Percentiles rank a stretch among this genome's conserved stretches.
Conservation (phyloP, 2,329 filamentous ascomycete species). For the Didymella glomerata region DNA sequence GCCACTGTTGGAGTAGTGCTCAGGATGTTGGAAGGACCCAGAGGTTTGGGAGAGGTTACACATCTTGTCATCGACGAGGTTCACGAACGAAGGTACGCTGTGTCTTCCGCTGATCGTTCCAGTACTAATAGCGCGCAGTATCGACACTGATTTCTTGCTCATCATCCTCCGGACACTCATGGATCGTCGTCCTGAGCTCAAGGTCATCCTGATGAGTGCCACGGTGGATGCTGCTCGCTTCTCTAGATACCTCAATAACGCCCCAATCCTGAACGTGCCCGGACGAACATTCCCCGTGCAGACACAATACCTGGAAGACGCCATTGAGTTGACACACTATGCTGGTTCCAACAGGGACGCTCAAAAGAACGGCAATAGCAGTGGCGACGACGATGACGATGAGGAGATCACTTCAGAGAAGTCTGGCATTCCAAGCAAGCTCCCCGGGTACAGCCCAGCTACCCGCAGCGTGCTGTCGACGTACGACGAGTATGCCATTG, state of each 20-base stretch:
- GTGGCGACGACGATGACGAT: slow-evolving; percentile 57
- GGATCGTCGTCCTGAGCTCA: slow-evolving; percentile 78
- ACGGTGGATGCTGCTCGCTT: slow-evolving; percentile 94
- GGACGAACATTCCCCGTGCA: slow-evolving; percentile 93
- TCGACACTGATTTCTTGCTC: slow-evolving; percentile 94
- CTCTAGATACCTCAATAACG: slow-evolving; percentile 84
- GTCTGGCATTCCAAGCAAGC: slow-evolving; percentile 68
- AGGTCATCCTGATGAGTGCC: slow-evolving; percentile 96
- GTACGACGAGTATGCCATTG: slow-evolving; percentile 90
- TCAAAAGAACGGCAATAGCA: slow-evolving; percentile 63
- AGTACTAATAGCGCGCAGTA: slow-evolving; percentile 58
- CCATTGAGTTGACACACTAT: slow-evolving; percentile 85
- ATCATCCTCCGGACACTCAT: slow-evolving; percentile 89
- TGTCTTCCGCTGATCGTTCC: neutral
- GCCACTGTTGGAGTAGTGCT: slow-evolving; percentile 94
- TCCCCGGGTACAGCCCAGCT: slow-evolving; percentile 76
- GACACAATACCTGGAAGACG: slow-evolving; percentile 89
- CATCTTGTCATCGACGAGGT: slow-evolving; percentile 98
- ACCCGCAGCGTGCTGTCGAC: slow-evolving; percentile 78
- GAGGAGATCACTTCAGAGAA: slow-evolving; percentile 59
- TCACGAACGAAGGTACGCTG: slow-evolving; percentile 74
- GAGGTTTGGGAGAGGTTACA: slow-evolving; percentile 86
- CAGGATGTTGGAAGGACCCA: slow-evolving; percentile 91
- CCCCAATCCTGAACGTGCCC: slow-evolving; percentile 88
- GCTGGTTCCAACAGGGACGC: slow-evolving; percentile 47